Conservation (phyloP, 2,329 filamentous ascomycete genomes). For the Fusarium papillatum region DNA sequence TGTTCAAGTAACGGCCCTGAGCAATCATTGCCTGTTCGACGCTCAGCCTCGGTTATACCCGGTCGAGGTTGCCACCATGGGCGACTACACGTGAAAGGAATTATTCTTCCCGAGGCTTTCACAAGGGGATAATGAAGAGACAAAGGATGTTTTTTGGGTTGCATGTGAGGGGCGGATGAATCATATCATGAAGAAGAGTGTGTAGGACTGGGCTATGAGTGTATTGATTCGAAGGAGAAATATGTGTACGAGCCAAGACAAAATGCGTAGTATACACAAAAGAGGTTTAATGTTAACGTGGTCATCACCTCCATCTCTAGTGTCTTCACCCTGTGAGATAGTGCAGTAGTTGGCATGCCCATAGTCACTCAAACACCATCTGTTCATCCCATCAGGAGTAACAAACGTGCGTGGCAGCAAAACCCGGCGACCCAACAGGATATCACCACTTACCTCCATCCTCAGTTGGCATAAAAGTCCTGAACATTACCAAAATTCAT, state of each 20-base stretch:
- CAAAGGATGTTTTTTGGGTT: not conserved
- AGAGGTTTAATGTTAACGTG: not conserved
- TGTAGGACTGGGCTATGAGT: not conserved
- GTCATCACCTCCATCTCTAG: no score
- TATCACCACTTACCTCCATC: not conserved
- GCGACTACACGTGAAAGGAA: not conserved
- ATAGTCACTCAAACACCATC: not conserved
- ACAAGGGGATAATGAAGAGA: not conserved
- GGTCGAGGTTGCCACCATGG: not conserved
- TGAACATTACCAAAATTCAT: not conserved
- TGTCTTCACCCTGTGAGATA: not conserved
- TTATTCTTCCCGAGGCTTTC: not conserved
- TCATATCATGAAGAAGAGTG: not conserved
- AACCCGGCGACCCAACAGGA: not conserved
- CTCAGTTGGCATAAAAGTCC: not conserved
- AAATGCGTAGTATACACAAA: not conserved
- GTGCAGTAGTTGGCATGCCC: not conserved
- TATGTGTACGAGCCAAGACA: not conserved
- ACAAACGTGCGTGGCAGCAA: not conserved
- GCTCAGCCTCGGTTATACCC: constrained; percentile 4
- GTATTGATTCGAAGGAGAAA: not conserved
- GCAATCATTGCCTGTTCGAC: not conserved
- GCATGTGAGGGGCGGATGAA: not conserved
- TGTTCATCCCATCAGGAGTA: not conserved
- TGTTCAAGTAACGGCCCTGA: not conserved